A percentile compares a stretch with the other conserved stretches of the same genome.
Conservation (phyloP, 306 rosid genomes). For the Corylus americana region DNA sequence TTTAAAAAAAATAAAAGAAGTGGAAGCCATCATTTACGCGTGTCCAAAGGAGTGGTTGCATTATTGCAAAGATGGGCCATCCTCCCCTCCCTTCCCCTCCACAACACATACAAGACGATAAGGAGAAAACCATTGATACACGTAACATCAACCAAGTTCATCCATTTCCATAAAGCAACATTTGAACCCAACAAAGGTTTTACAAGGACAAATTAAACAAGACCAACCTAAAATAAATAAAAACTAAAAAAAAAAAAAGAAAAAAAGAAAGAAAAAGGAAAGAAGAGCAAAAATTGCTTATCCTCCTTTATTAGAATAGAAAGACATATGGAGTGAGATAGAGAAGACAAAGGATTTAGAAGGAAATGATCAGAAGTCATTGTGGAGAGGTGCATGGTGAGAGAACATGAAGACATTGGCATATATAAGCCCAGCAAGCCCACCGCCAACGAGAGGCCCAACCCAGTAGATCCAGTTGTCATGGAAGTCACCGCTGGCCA, state of each 20-base stretch:
- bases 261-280: slow-evolving; percentile 7
- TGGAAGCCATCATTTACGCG: background rate
- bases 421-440: slow-evolving; percentile 84
- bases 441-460: slow-evolving; percentile 87
- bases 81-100: background rate
- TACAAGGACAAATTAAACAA: slow-evolving; percentile 24
- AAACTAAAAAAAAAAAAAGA: background rate
- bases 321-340: background rate
- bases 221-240: slow-evolving; percentile 9
- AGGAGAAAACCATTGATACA: background rate
- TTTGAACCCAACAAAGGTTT: slow-evolving; percentile 23
- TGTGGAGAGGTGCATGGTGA: slow-evolving; percentile 60
- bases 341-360: background rate
- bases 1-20: background rate
- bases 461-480: slow-evolving; percentile 89
- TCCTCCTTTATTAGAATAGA: slow-evolving; percentile 33
- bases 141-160: slow-evolving; percentile 11
- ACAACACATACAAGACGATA: background rate
- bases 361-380: slow-evolving; percentile 22
- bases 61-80: slow-evolving; percentile 11
- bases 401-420: slow-evolving; percentile 56
- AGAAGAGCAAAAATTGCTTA: slow-evolving; percentile 19
- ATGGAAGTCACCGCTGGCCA: slow-evolving; percentile 75
- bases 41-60: background rate
- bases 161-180: slow-evolving; percentile 22